Conservation (phyloP, 306 rosid species). For the Pyrus bretschneideri region DNA sequence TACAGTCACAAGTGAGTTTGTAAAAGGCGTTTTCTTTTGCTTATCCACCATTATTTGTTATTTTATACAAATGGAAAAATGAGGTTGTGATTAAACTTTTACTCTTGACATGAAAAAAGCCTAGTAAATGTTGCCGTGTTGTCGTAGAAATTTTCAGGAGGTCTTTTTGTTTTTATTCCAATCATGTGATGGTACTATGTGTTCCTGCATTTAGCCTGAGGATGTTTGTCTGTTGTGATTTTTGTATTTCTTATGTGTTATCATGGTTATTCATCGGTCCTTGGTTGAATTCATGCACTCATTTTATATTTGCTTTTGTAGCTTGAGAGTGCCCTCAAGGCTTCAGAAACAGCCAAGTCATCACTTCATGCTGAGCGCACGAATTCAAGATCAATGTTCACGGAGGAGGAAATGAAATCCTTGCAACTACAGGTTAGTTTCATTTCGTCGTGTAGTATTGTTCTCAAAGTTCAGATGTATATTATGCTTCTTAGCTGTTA, state of each 20-base stretch:
- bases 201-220: background rate
- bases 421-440: conserved; percentile 78
- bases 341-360: conserved; percentile 68
- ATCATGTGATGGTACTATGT: background rate
- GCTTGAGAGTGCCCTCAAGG: conserved; percentile 85
- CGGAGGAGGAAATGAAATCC: conserved; percentile 88
- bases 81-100: background rate
- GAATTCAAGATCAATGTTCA: conserved; percentile 66
- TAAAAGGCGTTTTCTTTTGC: background rate
- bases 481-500: background rate
- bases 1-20: conserved; percentile 70
- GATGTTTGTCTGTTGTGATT: background rate
- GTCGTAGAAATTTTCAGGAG: background rate
- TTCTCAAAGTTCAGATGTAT: background rate
- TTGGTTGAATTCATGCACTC: conserved; percentile 3
- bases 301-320: conserved; percentile 20
- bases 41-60: background rate
- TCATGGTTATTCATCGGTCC: background rate
- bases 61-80: background rate
- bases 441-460: background rate
- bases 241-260: background rate
- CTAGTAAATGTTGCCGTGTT: background rate
- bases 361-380: conserved; percentile 70
- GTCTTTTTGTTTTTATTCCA: background rate
- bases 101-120: background rate